A percentile compares a stretch with the other conserved stretches of the same genome.
Evolutionary conservation across 768 basidiomycete genomes (phyloP).

Genomic region (Phaeotremella skinneri): DNA sequence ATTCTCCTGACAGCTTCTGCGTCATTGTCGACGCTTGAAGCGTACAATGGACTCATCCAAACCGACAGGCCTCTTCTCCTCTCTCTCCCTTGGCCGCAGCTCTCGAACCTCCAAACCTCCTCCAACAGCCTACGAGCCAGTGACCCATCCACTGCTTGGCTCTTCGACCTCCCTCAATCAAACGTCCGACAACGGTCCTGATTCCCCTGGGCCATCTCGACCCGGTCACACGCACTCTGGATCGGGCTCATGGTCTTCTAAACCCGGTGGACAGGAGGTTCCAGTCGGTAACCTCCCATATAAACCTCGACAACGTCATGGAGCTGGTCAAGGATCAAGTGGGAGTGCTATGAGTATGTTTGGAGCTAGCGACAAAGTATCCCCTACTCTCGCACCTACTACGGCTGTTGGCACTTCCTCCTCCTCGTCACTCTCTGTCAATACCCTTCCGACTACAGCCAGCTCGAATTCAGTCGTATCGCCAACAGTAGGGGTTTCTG

Average conservation of each 20-base stretch:
- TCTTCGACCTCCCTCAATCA: slow-evolving; percentile 38
- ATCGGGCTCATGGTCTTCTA: slow-evolving; percentile 9
- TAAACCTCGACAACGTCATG: slow-evolving; percentile 45
- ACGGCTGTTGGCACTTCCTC: neutral
- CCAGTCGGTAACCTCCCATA: slow-evolving; percentile 32
- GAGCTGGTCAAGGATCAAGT: slow-evolving; percentile 23
- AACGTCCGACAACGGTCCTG: slow-evolving; percentile 3
- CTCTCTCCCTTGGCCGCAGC: slow-evolving; percentile 34
- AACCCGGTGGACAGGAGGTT: neutral
- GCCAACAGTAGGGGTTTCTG: slow-evolving; percentile 19
- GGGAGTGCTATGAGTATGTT: slow-evolving; percentile 21
- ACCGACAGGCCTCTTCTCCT: slow-evolving; percentile 34
- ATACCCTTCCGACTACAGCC: slow-evolving; percentile 1
- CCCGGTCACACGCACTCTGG: neutral
- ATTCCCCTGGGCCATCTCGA: slow-evolving; percentile 7
- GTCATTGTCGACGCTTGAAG: neutral
- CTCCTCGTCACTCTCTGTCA: slow-evolving; percentile 12
- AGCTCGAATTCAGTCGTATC: slow-evolving; percentile 9
- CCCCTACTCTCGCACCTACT: neutral
- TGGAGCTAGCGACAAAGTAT: neutral
- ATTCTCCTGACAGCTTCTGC: neutral
- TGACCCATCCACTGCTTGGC: slow-evolving; percentile 42
- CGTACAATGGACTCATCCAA: slow-evolving; percentile 1
- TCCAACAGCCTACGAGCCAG: slow-evolving; percentile 26
- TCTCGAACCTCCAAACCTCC: slow-evolving; percentile 23